phyloP scores from a whole-genome alignment of 2,329 filamentous ascomycete species.

The Fusarium miscanthi region DNA sequence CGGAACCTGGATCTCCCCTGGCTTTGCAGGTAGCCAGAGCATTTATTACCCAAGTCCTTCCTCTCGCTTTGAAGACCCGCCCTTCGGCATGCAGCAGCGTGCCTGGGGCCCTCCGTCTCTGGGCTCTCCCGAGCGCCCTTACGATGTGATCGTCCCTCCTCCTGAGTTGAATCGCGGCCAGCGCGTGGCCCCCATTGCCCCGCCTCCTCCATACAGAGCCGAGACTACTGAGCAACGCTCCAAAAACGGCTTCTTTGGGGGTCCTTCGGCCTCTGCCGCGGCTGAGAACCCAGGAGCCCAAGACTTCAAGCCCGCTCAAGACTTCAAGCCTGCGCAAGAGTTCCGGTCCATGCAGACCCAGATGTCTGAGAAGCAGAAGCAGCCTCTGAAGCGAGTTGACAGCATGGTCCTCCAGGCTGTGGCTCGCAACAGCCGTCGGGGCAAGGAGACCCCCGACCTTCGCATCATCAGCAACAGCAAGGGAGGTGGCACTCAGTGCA shows the following conservation, averaged over 20 bases:
- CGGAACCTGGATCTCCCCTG: background rate
- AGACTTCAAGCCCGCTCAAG: background rate
- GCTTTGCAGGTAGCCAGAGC: background rate
- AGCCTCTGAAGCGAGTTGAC: conserved; percentile 6
- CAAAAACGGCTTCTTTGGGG: background rate
- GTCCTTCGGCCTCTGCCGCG: background rate
- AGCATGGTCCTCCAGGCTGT: conserved; percentile 14
- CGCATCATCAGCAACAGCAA: conserved; percentile 14
- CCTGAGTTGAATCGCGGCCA: background rate
- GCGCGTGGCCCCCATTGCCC: background rate
- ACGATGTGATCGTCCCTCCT: background rate
- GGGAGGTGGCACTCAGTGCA: conserved; percentile 8
- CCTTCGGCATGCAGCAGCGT: background rate
- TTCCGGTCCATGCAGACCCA: background rate
- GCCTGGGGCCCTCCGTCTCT: background rate
- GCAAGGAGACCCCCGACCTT: background rate
- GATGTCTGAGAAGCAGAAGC: background rate
- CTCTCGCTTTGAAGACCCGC: background rate
- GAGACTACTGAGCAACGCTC: background rate
- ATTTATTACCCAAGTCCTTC: background rate
- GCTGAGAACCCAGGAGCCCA: background rate
- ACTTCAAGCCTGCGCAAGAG: background rate
- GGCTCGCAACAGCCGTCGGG: background rate
- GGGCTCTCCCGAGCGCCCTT: background rate
- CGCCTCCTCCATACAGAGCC: background rate